Conservation (phyloP, 2,329 filamentous ascomycete species). For the Paraphoma sp. region DNA sequence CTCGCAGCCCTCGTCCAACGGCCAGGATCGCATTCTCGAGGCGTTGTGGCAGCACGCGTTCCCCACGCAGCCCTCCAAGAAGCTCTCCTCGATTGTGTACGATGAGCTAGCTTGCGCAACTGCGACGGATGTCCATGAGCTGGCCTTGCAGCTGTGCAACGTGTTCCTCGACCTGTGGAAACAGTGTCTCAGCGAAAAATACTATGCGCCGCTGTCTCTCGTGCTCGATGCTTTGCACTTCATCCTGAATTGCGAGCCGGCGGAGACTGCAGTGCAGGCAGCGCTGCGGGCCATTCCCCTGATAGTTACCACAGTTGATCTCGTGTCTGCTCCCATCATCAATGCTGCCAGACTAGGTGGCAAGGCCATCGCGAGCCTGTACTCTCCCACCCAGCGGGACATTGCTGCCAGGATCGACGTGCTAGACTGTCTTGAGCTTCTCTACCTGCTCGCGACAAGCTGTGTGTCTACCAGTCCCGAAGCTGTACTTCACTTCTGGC, state of each 20-base stretch:
- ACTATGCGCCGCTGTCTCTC: slow-evolving; percentile 68
- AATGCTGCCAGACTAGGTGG: slow-evolving; percentile 42
- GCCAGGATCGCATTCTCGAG: slow-evolving; percentile 70
- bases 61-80: slow-evolving; percentile 62
- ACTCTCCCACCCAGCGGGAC: slow-evolving; percentile 48
- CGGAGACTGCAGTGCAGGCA: slow-evolving; percentile 65
- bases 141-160: slow-evolving; percentile 70
- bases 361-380: slow-evolving; percentile 31
- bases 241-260: slow-evolving; percentile 67
- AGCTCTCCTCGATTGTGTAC: slow-evolving; percentile 71
- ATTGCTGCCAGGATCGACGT: slow-evolving; percentile 69
- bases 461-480: slow-evolving; percentile 56
- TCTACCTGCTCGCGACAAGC: slow-evolving; percentile 69
- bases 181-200: slow-evolving; percentile 68
- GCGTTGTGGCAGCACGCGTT: slow-evolving; percentile 69
- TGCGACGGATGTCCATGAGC: slow-evolving; percentile 57
- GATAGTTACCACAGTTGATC: slow-evolving; percentile 55
- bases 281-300: slow-evolving; percentile 61
- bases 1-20: slow-evolving; percentile 64
- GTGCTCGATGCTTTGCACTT: slow-evolving; percentile 70
- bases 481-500: slow-evolving; percentile 67
- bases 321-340: slow-evolving; percentile 60
- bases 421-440: slow-evolving; percentile 66
- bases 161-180: slow-evolving; percentile 72
- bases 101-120: slow-evolving; percentile 67